Base-by-base conservation (phyloP, 441 rosid species). In the Dalechampia spathulata region DNA sequence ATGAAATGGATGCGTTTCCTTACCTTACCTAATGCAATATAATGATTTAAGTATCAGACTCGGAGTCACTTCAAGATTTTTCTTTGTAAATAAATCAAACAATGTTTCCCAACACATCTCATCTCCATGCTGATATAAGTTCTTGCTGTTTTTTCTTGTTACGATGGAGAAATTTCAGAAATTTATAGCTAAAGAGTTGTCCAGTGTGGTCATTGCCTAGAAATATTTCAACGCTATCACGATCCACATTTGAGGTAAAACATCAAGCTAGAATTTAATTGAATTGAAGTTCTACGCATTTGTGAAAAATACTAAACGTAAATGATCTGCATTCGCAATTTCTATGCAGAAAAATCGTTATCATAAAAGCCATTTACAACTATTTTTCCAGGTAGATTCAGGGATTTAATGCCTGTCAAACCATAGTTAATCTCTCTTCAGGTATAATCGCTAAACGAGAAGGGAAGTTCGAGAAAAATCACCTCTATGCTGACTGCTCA, bases 401-500 rank as follows among this genome's bases (percentile, higher is more conserved):
- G 2, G 15, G 12, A 16, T 21, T 53, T 25, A 51, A 28, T 32
- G 27, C 32, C 2, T 22, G 28, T 36, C 45, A 30, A 34, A 42
- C 5, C 22, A 25, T 40, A n/a, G 21, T 52, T n/a, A 30, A 20
- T 19, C 17, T 52, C 25, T 22, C 37, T 21, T 37, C 10, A n/a
- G 11, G 30, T 23, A n/a, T 22, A 40, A 46, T 30, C 17, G 28
- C 14, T 15, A 37, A 54, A 16, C n/a, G 19, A 16, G 21, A 60
- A 32, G 45, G 9, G 20, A 14, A 25, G 25, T 59, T 64, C 39
- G 54, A 58, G 26, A 56, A 27, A 52, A 53, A 12, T 49, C 32
- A 67, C 53, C 53, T 66, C 58, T 20, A 36, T 62, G 53, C 47
- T 32, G 61, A 55, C 28, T 25, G 50, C 47, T 32, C 60, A 55